Percentiles rank a stretch among this genome's conserved stretches.
phyloP scores from a whole-genome alignment of 257 asterid species.

The Rhazya stricta region DNA sequence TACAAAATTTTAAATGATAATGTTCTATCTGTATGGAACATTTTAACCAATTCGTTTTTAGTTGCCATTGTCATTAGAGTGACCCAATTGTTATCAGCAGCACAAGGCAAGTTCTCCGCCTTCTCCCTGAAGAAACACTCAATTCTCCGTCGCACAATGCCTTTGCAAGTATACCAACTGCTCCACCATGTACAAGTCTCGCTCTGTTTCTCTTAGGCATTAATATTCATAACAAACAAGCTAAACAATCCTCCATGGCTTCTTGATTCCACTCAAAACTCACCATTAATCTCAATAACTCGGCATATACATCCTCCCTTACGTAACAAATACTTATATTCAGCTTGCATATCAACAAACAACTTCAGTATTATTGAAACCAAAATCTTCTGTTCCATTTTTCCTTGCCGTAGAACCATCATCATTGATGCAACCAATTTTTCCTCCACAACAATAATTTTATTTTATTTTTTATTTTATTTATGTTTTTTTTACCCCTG shows the following conservation, averaged over 20 bases:
- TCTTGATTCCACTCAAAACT: conserved; percentile 28
- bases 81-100: too few relatives aligned
- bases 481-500: background rate
- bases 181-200: conserved; percentile 46
- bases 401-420: conserved; percentile 13
- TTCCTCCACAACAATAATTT: conserved; percentile 3
- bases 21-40: too few relatives aligned
- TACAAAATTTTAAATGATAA: too few relatives aligned
- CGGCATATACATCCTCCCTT: conserved; percentile 41
- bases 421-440: conserved; percentile 12
- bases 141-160: conserved; percentile 45
- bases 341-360: conserved; percentile 17
- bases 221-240: conserved; percentile 37
- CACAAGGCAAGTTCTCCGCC: too few relatives aligned
- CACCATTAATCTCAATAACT: conserved; percentile 33
- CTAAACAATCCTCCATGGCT: conserved; percentile 38
- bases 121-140: conserved; percentile 35
- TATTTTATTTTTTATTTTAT: too few relatives aligned
- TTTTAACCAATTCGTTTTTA: too few relatives aligned
- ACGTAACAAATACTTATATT: conserved; percentile 18
- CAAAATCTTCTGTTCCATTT: conserved; percentile 28
- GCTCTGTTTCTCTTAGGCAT: conserved; percentile 31
- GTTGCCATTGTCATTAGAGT: too few relatives aligned
- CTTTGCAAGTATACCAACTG: conserved; percentile 39
- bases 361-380: conserved; percentile 34